A percentile compares a stretch with the other conserved stretches of the same genome.
phyloP scores from a whole-genome alignment of 139 green algal genomes.

The Auxenochlorella pyrenoidosa region DNA sequence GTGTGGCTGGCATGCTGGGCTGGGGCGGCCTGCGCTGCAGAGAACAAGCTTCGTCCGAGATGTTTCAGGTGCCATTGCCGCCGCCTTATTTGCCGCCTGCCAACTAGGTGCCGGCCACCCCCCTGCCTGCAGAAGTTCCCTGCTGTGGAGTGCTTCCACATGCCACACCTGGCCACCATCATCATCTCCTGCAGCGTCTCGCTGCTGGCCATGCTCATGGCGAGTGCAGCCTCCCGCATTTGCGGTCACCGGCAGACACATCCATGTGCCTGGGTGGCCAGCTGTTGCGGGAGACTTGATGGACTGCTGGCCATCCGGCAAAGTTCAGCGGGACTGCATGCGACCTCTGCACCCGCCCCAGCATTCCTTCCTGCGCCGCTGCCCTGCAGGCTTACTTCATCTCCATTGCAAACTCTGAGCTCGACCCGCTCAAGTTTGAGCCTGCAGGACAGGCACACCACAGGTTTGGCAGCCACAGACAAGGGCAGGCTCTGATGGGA shows the following conservation, averaged over 20 bases:
- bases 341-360: neutral
- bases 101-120: too few relatives aligned
- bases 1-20: neutral
- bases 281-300: neutral
- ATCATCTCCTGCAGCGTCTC: slow-evolving; percentile 33
- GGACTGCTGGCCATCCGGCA: neutral
- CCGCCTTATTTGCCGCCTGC: too few relatives aligned
- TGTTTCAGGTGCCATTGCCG: too few relatives aligned
- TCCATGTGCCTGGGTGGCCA: too few relatives aligned
- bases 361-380: too few relatives aligned
- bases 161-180: slow-evolving; percentile 54
- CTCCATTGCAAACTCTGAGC: slow-evolving; percentile 50
- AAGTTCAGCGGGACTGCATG: neutral
- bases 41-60: too few relatives aligned
- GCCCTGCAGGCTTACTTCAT: slow-evolving; percentile 35
- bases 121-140: slow-evolving; percentile 16
- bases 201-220: slow-evolving; percentile 37
- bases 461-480: neutral
- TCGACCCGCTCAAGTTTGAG: slow-evolving; percentile 45
- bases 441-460: slow-evolving; percentile 1
- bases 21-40: neutral
- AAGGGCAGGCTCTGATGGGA: too few relatives aligned
- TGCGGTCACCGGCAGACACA: too few relatives aligned
- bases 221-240: neutral
- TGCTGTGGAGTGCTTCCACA: slow-evolving; percentile 37